phyloP scores from a whole-genome alignment of 106 monocot species.

The Allium cepa region DNA sequence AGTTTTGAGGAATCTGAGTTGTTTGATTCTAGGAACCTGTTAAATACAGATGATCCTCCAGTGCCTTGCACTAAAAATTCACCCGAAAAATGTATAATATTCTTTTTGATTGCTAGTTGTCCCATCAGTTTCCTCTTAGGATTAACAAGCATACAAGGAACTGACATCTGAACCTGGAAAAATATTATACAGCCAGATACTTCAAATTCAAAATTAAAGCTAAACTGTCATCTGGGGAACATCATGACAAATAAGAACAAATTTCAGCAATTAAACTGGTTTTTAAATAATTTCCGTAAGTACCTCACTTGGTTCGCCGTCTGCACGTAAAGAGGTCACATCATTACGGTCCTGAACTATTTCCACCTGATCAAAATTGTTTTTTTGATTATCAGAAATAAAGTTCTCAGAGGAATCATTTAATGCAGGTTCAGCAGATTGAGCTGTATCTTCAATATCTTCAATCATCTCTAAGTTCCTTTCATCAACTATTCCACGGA shows the following conservation, averaged over 20 bases:
- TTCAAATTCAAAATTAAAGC: no score
- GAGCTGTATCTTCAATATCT: conserved; percentile 19
- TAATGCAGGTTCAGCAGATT: conserved; percentile 7
- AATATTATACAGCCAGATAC: no score
- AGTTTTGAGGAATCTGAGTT: conserved; percentile 25
- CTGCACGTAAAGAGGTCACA: conserved; percentile 19
- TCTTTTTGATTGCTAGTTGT: conserved; percentile 56
- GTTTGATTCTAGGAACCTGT: conserved; percentile 26
- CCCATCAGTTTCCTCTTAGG: conserved; percentile 89
- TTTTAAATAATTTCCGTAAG: not conserved
- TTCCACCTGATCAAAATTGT: conserved; percentile 20
- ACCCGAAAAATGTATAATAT: conserved; percentile 66
- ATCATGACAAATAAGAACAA: no score
- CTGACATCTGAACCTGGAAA: conserved; percentile 65
- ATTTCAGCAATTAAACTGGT: no score
- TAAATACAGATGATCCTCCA: conserved; percentile 85
- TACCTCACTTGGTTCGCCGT: conserved; percentile 69
- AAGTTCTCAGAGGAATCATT: conserved; percentile 26
- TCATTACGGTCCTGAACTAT: conserved; percentile 40
- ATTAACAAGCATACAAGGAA: conserved; percentile 75
- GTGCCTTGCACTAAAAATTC: conserved; percentile 92
- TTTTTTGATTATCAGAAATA: conserved; percentile 15
- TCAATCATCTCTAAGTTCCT: conserved; percentile 35
- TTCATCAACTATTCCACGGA: conserved; percentile 64
- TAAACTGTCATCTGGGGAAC: no score